phyloP scores from a whole-genome alignment of 2,329 filamentous ascomycete species.

The Hymenoscyphus linearis region DNA sequence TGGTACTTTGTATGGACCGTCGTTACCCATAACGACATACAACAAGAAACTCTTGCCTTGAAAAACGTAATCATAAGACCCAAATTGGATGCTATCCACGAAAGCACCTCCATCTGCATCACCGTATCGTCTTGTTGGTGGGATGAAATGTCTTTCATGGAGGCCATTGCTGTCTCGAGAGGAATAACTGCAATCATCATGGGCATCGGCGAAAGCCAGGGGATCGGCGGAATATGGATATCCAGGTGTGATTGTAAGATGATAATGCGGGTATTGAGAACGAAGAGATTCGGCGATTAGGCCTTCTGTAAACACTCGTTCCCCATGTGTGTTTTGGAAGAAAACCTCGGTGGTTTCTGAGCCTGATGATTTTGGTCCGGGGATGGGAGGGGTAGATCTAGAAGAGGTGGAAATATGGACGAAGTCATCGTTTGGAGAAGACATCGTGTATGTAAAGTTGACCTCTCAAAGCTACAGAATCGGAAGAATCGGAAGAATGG shows the following conservation, averaged over 20 bases:
- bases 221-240: constrained; percentile 11
- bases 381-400: not conserved
- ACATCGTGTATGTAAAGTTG: constrained; percentile 6
- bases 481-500: no score
- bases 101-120: constrained; percentile 23
- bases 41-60: constrained; percentile 22
- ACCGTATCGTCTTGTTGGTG: constrained; percentile 24
- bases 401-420: constrained; percentile 17
- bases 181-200: constrained; percentile 16
- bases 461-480: no score
- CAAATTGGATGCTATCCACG: constrained; percentile 17
- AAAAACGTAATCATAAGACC: constrained; percentile 24
- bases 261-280: constrained; percentile 21
- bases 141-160: constrained; percentile 19
- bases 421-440: constrained; percentile 21
- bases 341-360: constrained; percentile 14
- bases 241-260: constrained; percentile 17
- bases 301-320: constrained; percentile 21
- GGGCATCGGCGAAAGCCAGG: constrained; percentile 22
- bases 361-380: not conserved
- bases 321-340: constrained; percentile 19
- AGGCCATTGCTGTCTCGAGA: constrained; percentile 12
- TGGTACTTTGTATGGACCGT: constrained; percentile 11
- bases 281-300: constrained; percentile 20
- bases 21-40: constrained; percentile 20